Evolutionary conservation across 345 rosid species (phyloP).

Genomic region (Melaleuca quinquenervia): DNA sequence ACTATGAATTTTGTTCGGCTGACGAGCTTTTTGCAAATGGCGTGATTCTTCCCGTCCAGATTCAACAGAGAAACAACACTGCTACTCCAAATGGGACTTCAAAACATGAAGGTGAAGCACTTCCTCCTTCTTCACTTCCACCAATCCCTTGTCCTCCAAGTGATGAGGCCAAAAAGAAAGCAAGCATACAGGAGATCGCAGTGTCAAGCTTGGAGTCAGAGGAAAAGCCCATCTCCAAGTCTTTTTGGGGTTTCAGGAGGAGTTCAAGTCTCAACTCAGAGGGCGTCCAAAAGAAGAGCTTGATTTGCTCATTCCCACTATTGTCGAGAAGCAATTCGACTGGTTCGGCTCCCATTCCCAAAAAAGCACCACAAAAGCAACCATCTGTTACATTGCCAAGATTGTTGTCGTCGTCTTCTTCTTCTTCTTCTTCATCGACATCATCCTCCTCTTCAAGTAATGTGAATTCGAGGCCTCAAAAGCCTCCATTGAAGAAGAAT

Average conservation of each 20-base stretch:
- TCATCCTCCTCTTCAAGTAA: not conserved
- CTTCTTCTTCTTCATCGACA: not conserved
- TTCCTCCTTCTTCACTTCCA: not conserved
- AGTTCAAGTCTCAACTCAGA: conserved; percentile 1
- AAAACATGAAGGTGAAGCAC: not conserved
- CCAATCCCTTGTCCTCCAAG: not conserved
- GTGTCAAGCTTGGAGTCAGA: not conserved
- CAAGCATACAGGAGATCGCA: not conserved
- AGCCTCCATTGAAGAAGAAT: conserved; percentile 1
- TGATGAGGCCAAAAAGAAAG: not conserved
- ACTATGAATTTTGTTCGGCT: not conserved
- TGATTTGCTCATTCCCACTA: conserved; percentile 3
- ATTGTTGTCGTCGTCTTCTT: not conserved
- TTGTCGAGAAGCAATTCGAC: conserved; percentile 9
- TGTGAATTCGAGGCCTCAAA: not conserved
- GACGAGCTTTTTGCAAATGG: conserved; percentile 6
- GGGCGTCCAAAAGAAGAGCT: not conserved
- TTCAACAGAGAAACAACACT: not conserved
- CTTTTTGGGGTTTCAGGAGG: conserved; percentile 7
- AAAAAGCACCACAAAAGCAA: not conserved
- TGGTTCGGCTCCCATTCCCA: not conserved
- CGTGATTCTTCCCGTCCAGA: conserved; percentile 2
- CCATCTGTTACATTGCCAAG: not conserved
- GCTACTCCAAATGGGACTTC: not conserved
- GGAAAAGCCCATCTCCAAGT: not conserved